Percentiles rank a stretch among this genome's conserved stretches.
These are phyloP conservation scores for Calonectria hawksworthii DNA, from an alignment of 2,329 filamentous ascomycete species.

Conservation along the genomic window DNA sequence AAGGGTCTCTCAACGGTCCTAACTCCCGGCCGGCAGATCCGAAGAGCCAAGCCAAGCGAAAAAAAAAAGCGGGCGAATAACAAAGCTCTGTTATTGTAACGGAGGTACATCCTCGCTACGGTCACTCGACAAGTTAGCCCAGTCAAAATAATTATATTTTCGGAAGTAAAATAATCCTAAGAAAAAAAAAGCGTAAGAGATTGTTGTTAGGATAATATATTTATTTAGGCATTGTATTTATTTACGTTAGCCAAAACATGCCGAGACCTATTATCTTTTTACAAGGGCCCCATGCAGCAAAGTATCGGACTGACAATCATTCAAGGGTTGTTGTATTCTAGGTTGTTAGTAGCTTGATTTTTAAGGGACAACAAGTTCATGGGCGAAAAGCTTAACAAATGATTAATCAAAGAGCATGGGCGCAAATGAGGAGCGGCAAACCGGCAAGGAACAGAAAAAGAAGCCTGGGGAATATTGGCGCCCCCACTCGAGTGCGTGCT, in stretches of 20 bases:
- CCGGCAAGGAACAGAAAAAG: constrained; percentile 2
- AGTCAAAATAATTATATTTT: too few relatives aligned
- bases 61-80: background rate
- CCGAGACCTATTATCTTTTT: too few relatives aligned
- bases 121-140: too few relatives aligned
- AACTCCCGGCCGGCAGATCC: constrained; percentile 1
- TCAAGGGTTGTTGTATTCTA: too few relatives aligned
- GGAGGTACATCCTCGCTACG: too few relatives aligned
- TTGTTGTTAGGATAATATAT: too few relatives aligned
- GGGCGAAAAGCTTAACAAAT: constrained; percentile 9
- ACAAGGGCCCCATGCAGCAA: too few relatives aligned
- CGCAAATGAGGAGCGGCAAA: constrained; percentile 8
- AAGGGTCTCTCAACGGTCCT: constrained; percentile 5
- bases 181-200: too few relatives aligned
- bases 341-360: background rate
- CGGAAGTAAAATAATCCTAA: too few relatives aligned
- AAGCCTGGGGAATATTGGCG: background rate
- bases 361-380: background rate
- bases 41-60: background rate
- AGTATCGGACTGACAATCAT: too few relatives aligned
- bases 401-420: constrained; percentile 5
- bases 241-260: too few relatives aligned
- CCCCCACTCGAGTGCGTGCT: background rate
- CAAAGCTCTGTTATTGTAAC: background rate
- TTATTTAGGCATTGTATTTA: too few relatives aligned